Percentiles rank a stretch among this genome's conserved stretches.
Evolutionary conservation across 2,329 filamentous ascomycete genomes (phyloP).

Genomic region (Cladosporium oxysporum): DNA sequence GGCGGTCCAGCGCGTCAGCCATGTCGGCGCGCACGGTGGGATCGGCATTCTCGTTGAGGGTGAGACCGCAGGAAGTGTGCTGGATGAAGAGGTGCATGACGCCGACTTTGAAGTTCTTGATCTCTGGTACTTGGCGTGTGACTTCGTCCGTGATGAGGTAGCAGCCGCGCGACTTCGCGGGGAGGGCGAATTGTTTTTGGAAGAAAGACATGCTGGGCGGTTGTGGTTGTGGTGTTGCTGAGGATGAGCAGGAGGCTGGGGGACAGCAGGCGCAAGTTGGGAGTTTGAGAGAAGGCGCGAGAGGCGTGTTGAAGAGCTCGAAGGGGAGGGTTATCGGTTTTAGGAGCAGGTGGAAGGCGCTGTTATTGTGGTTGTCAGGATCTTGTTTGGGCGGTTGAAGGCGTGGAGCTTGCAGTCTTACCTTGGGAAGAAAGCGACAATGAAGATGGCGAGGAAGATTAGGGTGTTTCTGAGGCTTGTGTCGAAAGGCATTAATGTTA

Average conservation of each 20-base stretch:
- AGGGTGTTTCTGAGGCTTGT: slow-evolving; percentile 41
- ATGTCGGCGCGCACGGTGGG: slow-evolving; percentile 87
- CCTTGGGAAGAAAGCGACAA: slow-evolving; percentile 52
- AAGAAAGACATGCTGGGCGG: slow-evolving; percentile 61
- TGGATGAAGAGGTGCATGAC: slow-evolving; percentile 89
- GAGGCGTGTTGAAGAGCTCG: slow-evolving; percentile 29
- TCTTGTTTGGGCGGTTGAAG: slow-evolving; percentile 17
- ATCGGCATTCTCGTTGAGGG: slow-evolving; percentile 90
- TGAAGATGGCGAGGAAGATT: slow-evolving; percentile 51
- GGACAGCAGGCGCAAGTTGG: slow-evolving; percentile 39
- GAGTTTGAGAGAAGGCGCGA: slow-evolving; percentile 34
- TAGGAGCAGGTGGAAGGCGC: slow-evolving; percentile 44
- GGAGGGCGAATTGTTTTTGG: slow-evolving; percentile 83
- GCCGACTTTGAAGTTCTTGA: slow-evolving; percentile 80
- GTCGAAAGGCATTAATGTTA: slow-evolving; percentile 25
- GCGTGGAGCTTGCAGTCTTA: neutral
- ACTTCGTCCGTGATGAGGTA: slow-evolving; percentile 88
- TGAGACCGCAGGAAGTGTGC: slow-evolving; percentile 89
- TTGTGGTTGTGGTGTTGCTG: slow-evolving; percentile 26
- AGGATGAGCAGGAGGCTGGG: slow-evolving; percentile 29
- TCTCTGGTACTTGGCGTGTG: slow-evolving; percentile 70
- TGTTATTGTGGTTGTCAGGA: slow-evolving; percentile 38
- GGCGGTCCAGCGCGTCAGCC: slow-evolving; percentile 87
- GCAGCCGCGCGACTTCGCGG: slow-evolving; percentile 73
- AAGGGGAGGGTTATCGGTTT: slow-evolving; percentile 40